Evolutionary conservation across 495 filamentous ascomycete genomes (phyloP).

Genomic region (Trichodelitschia bisporula): DNA sequence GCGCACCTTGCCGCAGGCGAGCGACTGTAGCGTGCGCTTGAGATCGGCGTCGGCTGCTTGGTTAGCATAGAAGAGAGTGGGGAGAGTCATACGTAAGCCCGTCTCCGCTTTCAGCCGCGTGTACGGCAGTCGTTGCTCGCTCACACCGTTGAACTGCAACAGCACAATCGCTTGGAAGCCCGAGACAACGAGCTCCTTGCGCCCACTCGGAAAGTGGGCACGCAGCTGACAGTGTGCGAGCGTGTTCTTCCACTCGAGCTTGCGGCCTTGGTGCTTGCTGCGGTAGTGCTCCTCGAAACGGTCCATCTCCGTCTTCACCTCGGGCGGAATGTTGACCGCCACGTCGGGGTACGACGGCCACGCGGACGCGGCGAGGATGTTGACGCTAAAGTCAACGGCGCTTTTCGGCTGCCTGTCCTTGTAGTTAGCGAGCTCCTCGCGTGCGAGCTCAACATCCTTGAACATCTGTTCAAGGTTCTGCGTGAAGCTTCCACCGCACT

Average conservation of each 20-base stretch:
- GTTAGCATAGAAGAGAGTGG: constrained; percentile 6
- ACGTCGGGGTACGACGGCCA: constrained; percentile 87
- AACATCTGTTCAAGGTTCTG: constrained; percentile 98
- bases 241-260: constrained; percentile 77
- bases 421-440: constrained; percentile 64
- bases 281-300: constrained; percentile 65
- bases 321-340: constrained; percentile 44
- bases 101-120: constrained; percentile 41
- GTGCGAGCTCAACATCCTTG: constrained; percentile 79
- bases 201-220: constrained; percentile 48
- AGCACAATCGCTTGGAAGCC: constrained; percentile 82
- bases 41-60: constrained; percentile 43
- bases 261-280: constrained; percentile 62
- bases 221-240: constrained; percentile 67
- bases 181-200: constrained; percentile 68
- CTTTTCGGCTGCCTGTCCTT: constrained; percentile 27
- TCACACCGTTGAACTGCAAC: constrained; percentile 62
- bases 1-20: constrained; percentile 71
- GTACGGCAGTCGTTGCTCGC: constrained; percentile 34
- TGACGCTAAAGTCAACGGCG: constrained; percentile 61
- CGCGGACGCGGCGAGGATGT: constrained; percentile 58
- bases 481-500: constrained; percentile 83
- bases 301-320: constrained; percentile 38
- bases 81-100: constrained; percentile 30
- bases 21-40: constrained; percentile 71